Evolutionary conservation across 306 rosid genomes (phyloP), one percentile per base, ranked within the genome.

Genomic region (cucumber (Cucumis sativus)): DNA sequence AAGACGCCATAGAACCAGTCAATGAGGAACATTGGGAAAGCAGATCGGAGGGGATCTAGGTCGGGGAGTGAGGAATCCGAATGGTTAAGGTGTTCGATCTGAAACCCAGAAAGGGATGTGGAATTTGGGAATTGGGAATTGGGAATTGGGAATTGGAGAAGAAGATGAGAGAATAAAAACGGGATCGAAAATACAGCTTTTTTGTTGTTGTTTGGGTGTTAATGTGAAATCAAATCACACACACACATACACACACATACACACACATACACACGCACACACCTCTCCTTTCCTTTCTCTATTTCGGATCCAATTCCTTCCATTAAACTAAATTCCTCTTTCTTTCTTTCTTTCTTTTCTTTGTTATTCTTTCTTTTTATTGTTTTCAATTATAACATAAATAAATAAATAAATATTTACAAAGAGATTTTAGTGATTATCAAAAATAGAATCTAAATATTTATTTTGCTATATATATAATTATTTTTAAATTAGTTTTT

Each of bases 1-100:
- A 72, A 72, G 43, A 72, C 76, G 60, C 76, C 76, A 2, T 72
- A 72, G 59, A 72, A 72, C 76, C 76, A 72, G 76, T 72, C 76
- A 25, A 72, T 52, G 41, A 72, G 76, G 60, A 72, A 72, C 76
- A 72, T 72, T 15, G 43, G 40, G 75, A 23, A 43, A 51, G 75
- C 75, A 67, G 75, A 69, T 69, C 75, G 75, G 60, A 72, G 43
- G 21, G 57, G 76, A 72, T 72, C 76, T 72, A 49, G 61, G 76
- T 69, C 75, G 75, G 7, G 14, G 57, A 45, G 21, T 17, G 14
- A 21, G 8, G 61, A 17, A 47, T 49, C 23, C 8, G 21, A 7
- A 47, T 8, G 40, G 2, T 47, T 47, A 4, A 13, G 67, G 40
- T 6, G 7, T 61, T 10, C 10, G 67, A 25, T 61, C 67, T 15